Base-by-base conservation (phyloP, 139 green algal species). In the Ettlia oleoabundans region DNA sequence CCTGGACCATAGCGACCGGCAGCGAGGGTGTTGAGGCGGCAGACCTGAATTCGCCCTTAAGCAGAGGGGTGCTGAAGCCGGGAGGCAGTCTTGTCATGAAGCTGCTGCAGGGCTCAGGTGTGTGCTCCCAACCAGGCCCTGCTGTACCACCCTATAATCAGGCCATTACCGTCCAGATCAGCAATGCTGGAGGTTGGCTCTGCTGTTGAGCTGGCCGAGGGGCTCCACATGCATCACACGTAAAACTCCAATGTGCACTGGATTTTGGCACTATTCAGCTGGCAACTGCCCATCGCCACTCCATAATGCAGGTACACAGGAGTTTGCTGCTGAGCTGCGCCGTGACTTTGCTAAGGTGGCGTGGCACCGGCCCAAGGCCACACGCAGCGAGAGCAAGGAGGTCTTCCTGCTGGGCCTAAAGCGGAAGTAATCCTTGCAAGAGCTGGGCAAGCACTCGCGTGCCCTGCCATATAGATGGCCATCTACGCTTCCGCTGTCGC, bases 11-110 rank as follows among this genome's bases (percentile, higher is more conserved):
- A n/a, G 92, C 94, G 30, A 90, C 90, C 2, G 92, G 89, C 6
- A 35, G 43, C 8, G 65, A 77, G 4, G 73, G n/a, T 22, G 69
- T 43, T 28, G 70, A 82, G 66, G 26, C n/a, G 10, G 47, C 75
- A 61, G 61, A 53, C n/a, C 42, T 33, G 8, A 58, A 70, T 24
- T 19, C 53, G 47, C 53, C 66, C 41, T 58, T 76, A 68, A 55
- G 65, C 52, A 43, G 79, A 28, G 70, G 85, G 1, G 73, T 93
- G 35, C 82, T 95, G 28, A 84, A 78, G 62, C 88, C 91, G 1
- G 89, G 87, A 0, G 92, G 92, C 4, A 79, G 82, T 52, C 70
- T 97, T 22, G 91, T 97, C 0, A 93, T 96, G 87, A 97, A 97
- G 87, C 76, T 94, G 33, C 84, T 94, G n/a, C 79, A 92, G 79